A percentile compares a stretch with the other conserved stretches of the same genome.
phyloP scores from a whole-genome alignment of 75 land plant genomes.

The Cupressus sempervirens region DNA sequence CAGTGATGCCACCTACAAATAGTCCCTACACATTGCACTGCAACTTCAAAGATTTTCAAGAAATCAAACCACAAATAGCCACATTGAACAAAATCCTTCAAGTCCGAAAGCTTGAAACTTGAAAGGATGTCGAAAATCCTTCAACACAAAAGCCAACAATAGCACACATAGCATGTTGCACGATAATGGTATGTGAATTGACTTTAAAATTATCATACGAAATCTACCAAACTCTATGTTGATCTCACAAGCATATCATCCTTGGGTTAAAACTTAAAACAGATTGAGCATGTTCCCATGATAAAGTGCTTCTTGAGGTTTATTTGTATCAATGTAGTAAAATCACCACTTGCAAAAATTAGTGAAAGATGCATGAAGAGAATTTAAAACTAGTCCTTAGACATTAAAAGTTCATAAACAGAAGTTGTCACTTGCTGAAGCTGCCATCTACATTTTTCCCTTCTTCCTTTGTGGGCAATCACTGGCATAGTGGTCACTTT shows the following conservation, averaged over 20 bases:
- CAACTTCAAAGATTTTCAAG: too few relatives aligned
- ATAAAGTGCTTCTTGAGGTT: background rate
- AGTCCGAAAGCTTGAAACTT: background rate
- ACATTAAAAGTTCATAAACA: too few relatives aligned
- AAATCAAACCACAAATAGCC: background rate
- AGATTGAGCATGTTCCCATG: background rate
- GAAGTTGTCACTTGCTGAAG: too few relatives aligned
- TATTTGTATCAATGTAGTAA: background rate
- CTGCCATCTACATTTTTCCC: too few relatives aligned
- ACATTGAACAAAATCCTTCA: background rate
- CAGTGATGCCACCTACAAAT: too few relatives aligned
- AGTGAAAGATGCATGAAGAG: background rate
- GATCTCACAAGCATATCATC: background rate
- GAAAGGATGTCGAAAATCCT: background rate
- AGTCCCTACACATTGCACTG: too few relatives aligned
- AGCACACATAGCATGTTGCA: too few relatives aligned
- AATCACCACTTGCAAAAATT: background rate
- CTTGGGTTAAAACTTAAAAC: background rate
- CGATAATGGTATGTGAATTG: too few relatives aligned
- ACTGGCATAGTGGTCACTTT: too few relatives aligned
- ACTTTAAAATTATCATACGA: background rate
- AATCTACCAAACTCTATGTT: background rate
- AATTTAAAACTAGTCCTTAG: background rate
- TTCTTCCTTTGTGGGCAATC: too few relatives aligned
- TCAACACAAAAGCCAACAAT: background rate